Evolutionary conservation across 2,329 filamentous ascomycete genomes (phyloP).

Genomic region (Pseudocercospora crystallina): DNA sequence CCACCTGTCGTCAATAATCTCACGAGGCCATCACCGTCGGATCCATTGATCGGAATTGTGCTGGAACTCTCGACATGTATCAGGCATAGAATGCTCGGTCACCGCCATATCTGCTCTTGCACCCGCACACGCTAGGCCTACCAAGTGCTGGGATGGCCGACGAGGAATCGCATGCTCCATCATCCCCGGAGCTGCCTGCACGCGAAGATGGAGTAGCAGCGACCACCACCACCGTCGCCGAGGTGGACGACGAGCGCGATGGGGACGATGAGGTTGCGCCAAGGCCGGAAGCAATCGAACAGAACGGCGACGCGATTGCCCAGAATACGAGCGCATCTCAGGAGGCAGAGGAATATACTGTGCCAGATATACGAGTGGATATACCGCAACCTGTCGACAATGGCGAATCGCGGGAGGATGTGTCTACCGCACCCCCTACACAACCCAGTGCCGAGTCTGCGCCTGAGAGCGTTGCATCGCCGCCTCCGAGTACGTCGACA

Average conservation of each 20-base stretch:
- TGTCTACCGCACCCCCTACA: conserved; percentile 2
- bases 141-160: conserved; percentile 36
- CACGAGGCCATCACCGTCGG: no score
- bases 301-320: conserved; percentile 10
- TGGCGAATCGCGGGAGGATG: neutral
- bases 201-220: conserved; percentile 18
- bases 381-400: conserved; percentile 15
- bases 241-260: conserved; percentile 10
- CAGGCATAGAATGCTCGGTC: no score
- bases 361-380: conserved; percentile 6
- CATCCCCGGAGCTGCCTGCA: conserved; percentile 21
- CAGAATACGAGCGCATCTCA: conserved; percentile 6
- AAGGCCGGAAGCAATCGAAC: conserved; percentile 5
- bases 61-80: no score
- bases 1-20: no score
- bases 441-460: conserved; percentile 6
- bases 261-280: conserved; percentile 2
- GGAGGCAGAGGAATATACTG: conserved; percentile 11
- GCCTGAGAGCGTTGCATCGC: conserved; percentile 16
- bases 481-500: conserved; percentile 20
- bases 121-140: conserved; percentile 10
- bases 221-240: conserved; percentile 6
- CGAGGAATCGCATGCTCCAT: conserved; percentile 16
- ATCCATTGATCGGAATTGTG: no score
- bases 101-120: neutral